Evolutionary conservation across 768 basidiomycete genomes (phyloP), one percentile per base, ranked within the genome.

Genomic region (Lactifluus volemus): DNA sequence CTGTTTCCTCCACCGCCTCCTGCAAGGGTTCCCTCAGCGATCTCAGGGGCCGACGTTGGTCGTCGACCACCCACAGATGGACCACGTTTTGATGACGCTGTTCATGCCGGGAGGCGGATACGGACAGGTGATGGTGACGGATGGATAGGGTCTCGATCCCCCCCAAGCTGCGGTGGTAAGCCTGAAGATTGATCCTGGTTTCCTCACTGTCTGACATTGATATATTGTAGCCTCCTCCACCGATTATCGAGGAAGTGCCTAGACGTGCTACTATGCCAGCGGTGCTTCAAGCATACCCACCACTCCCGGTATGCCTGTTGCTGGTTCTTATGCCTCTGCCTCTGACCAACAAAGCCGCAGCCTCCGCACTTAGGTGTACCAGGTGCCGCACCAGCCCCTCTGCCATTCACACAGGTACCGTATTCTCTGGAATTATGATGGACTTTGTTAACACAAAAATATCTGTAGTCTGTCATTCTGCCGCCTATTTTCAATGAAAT

Each of bases 401-500:
- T 57, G 6, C 60, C 59, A 44, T 58, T 64, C 49, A 59, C 61
- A 17, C 55, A 56, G 55, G 59, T 65, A 52, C 38, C 81, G 14
- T 15, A 1, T n/a, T 14, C 39, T 55, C 12, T 39, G 29, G 49
- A 4, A 6, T 1, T 5, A 21, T 11, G 17, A 52, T 58, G 19
- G 39, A 36, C 30, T 42, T 45, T 4, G 36, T 36, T 42, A 9
- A 15, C 45, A 30, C n/a, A 29, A n/a, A 55, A 50, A 38, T 68
- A 39, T 17, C 29, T 63, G n/a, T n/a, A 87, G 86, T 80, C 83
- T 30, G 73, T 82, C 56, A 80, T 87, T 12, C 59, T 88, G 5
- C 86, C 86, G 2, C 74, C 85, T 1, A 67, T 68, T 30, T 88
- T 89, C 59, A 82, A 88, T 54, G 83, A 85, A 0, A 75, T 91